These are phyloP conservation scores for Choiromyces venosus DNA, from an alignment of 495 filamentous ascomycete species.

Conservation along the genomic window DNA sequence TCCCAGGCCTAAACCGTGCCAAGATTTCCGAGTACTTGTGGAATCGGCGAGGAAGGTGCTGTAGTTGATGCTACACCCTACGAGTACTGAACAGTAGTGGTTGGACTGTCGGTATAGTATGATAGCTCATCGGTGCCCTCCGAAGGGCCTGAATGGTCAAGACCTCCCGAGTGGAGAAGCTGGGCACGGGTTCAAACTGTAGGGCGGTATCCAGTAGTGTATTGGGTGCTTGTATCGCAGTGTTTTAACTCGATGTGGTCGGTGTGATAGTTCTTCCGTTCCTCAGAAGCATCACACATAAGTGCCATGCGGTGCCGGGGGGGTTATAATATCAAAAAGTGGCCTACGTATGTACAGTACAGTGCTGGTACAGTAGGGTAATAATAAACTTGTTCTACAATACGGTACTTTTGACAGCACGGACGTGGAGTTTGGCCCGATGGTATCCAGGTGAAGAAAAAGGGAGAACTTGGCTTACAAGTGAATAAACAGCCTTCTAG, in stretches of 20 bases:
- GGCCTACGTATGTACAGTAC: neutral
- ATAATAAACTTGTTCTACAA: too few species aligned
- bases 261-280: neutral
- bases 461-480: neutral
- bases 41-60: too few species aligned
- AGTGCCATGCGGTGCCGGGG: too few species aligned
- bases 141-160: too few species aligned
- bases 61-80: too few species aligned
- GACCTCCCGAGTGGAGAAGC: neutral
- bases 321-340: neutral
- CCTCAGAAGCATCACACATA: neutral
- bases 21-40: too few species aligned
- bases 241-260: neutral
- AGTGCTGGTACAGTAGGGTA: neutral
- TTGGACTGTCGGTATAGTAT: neutral
- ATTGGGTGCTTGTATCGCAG: neutral
- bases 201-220: neutral
- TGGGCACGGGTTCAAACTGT: neutral
- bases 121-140: neutral
- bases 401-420: neutral
- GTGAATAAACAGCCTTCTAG: neutral
- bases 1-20: too few species aligned
- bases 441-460: neutral
- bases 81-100: too few species aligned
- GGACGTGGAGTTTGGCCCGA: neutral